Base-by-base conservation (phyloP, 2,329 filamentous ascomycete species). In the Botrytis cinerea region DNA sequence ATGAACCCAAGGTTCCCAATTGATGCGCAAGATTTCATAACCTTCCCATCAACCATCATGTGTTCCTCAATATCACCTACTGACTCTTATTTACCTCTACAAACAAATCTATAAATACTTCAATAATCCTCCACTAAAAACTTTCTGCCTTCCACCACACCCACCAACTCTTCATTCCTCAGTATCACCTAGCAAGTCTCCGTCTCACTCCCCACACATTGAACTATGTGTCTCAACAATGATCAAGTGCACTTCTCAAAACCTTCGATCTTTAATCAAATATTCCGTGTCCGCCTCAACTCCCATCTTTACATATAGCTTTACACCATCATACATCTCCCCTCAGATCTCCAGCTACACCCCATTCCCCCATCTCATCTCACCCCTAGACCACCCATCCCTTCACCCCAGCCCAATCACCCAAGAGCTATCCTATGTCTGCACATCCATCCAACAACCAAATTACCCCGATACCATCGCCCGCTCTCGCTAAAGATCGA, bases 31-130 rank as follows among this genome's bases (percentile, higher is more conserved):
- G 25, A 54, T 6, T 18, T 28, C 12, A n/a, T 16, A 14, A 14
- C 0, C 1, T 54, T 54, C 12, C 4, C 25, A 28, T n/a, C 48
- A 54, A 28, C 1, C 16, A 8, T 22, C 1, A 6, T 51, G 25
- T 6, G 4, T 3, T 18, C 14, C 2, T 28, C 12, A 16, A 28
- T 0, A 54, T 0, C 2, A n/a, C 0, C 25, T 22, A 0, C 1
- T 12, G 1, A n/a, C 12, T 51, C 48, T 51, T 2, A 51, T n/a
- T 51, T 51, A 7, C 48, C 25, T 6, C 22, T 0, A 2, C n/a
- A 2, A n/a, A 14, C 14, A 10, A 5, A n/a, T 14, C 1, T 7
- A 51, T n/a, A 14, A n/a, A n/a, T 4, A n/a, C 48, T 2, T 51
- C 48, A 51, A n/a, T n/a, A 1, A n/a, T 14, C 25, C 25, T n/a